These are phyloP conservation scores for Luvunga scandens DNA, from an alignment of 345 rosid species.

Conservation along the genomic window DNA sequence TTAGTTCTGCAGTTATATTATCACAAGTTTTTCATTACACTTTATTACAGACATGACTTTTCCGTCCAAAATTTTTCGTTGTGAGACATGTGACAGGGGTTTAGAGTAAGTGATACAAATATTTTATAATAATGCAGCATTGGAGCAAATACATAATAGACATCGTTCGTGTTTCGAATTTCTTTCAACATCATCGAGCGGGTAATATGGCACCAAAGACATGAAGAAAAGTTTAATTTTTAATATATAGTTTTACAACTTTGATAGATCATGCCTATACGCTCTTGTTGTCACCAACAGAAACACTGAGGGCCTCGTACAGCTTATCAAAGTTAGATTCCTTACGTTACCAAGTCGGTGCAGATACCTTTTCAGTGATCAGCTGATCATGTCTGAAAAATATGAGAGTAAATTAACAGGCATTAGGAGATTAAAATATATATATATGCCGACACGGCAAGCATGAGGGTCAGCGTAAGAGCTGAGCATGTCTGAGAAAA, in stretches of 20 bases:
- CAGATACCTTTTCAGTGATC: not conserved
- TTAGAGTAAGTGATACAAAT: too few relatives aligned
- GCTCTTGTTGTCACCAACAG: slow-evolving; percentile 12
- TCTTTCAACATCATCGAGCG: too few relatives aligned
- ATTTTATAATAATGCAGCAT: too few relatives aligned
- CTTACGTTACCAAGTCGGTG: slow-evolving; percentile 33
- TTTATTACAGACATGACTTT: too few relatives aligned
- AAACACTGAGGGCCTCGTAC: slow-evolving; percentile 28
- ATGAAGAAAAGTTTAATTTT: not conserved
- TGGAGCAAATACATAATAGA: too few relatives aligned
- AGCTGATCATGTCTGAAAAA: slow-evolving; percentile 1
- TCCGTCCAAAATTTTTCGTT: too few relatives aligned
- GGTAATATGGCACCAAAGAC: not conserved
- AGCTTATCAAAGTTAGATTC: slow-evolving; percentile 21
- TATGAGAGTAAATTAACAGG: not conserved
- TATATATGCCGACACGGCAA: slow-evolving; percentile 15
- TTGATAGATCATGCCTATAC: not conserved
- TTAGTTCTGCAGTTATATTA: too few relatives aligned
- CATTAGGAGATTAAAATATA: not conserved
- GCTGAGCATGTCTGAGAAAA: slow-evolving; percentile 13
- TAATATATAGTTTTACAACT: not conserved
- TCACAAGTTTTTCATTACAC: too few relatives aligned
- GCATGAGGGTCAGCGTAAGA: not conserved
- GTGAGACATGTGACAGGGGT: too few relatives aligned
- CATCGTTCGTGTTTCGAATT: too few relatives aligned